Conservation (phyloP, 768 basidiomycete species). For the Calocera viscosa region DNA sequence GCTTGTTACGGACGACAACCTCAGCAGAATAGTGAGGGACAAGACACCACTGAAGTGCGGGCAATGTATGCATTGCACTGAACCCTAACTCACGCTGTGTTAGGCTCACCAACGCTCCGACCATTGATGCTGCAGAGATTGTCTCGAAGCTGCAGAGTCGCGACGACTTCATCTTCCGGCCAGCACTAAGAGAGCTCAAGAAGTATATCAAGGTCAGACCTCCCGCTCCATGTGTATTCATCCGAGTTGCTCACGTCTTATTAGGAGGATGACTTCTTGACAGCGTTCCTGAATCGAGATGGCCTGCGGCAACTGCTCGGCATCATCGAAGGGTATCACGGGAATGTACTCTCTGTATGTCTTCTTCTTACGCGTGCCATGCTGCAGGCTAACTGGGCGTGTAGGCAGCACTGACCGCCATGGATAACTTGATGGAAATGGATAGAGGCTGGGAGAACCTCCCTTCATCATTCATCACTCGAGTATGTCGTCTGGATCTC, state of each 20-base stretch:
- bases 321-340: constrained; percentile 52
- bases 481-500: constrained; percentile 5
- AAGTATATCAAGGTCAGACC: constrained; percentile 50
- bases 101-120: constrained; percentile 69
- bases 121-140: constrained; percentile 65
- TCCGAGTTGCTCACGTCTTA: constrained; percentile 7
- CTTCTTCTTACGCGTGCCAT: not conserved
- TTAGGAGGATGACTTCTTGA: constrained; percentile 73
- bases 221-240: not conserved
- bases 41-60: constrained; percentile 68
- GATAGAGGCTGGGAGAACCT: constrained; percentile 73
- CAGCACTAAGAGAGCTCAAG: constrained; percentile 66
- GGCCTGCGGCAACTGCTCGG: constrained; percentile 60
- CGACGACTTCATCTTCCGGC: constrained; percentile 48
- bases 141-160: constrained; percentile 51
- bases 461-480: constrained; percentile 57
- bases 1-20: constrained; percentile 75
- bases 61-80: not conserved
- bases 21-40: constrained; percentile 65
- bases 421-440: constrained; percentile 81
- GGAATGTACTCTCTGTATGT: constrained; percentile 75
- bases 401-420: constrained; percentile 71
- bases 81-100: not conserved
- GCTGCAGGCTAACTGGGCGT: not conserved
- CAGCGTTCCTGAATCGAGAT: constrained; percentile 59